Percentiles rank a stretch among this genome's conserved stretches.
Evolutionary conservation across 352 stramenopile genomes (phyloP).

Genomic region (Globisporangium nunn): DNA sequence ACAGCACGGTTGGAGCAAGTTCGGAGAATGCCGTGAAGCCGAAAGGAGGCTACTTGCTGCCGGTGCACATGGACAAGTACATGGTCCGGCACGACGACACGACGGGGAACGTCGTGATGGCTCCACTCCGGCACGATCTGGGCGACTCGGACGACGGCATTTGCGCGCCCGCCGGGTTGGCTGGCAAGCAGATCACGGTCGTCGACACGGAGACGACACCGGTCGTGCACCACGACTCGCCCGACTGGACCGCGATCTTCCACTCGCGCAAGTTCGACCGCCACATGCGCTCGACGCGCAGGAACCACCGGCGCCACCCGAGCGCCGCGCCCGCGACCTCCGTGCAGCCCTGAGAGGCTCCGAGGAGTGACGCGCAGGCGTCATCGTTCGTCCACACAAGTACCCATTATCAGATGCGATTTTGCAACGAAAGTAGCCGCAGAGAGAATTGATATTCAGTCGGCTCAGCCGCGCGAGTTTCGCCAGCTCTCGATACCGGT

Average conservation of each 20-base stretch:
- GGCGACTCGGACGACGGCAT: background rate
- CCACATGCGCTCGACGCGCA: conserved; percentile 57
- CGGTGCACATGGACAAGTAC: conserved; percentile 48
- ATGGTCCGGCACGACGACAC: conserved; percentile 18
- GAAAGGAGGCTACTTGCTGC: conserved; percentile 35
- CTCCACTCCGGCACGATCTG: conserved; percentile 1
- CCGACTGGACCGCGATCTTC: conserved; percentile 31
- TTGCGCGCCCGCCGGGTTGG: background rate
- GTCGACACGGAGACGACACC: conserved; percentile 5
- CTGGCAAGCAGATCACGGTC: background rate
- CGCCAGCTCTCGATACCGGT: no score
- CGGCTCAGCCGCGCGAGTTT: no score
- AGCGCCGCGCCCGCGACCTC: conserved; percentile 27
- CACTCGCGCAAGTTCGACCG: conserved; percentile 65
- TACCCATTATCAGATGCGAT: no score
- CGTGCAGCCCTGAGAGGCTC: conserved; percentile 4
- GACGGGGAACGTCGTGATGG: conserved; percentile 2
- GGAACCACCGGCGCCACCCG: conserved; percentile 44
- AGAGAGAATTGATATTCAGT: no score
- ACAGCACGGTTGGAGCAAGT: background rate
- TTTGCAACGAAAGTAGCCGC: no score
- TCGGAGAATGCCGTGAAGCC: conserved; percentile 10
- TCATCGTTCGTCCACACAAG: no score
- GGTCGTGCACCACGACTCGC: conserved; percentile 6
- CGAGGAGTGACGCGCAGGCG: no score